Conservation (phyloP, 768 basidiomycete genomes). For the Panellus pusillus region DNA sequence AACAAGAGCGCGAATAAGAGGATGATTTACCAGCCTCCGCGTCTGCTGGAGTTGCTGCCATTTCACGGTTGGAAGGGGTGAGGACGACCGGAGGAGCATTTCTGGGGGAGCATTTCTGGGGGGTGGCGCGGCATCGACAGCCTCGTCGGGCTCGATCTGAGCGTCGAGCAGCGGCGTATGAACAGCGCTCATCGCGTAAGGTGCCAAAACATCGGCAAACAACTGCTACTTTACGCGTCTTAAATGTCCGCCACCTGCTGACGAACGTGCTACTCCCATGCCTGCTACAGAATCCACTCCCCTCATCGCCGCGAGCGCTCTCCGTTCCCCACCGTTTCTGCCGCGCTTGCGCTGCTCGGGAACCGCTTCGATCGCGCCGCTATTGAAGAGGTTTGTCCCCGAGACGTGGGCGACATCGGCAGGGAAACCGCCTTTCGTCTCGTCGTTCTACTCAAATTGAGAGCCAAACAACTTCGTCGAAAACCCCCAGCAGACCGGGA, state of each 20-base stretch:
- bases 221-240: neutral
- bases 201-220: neutral
- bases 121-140: conserved; percentile 28
- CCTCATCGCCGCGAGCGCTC: conserved; percentile 10
- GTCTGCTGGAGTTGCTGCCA: conserved; percentile 60
- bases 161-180: conserved; percentile 62
- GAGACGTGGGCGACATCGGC: conserved; percentile 19
- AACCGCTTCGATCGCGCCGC: conserved; percentile 23
- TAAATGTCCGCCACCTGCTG: neutral
- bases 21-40: conserved; percentile 70
- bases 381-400: conserved; percentile 23
- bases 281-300: conserved; percentile 24
- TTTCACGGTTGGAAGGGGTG: conserved; percentile 51
- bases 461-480: conserved; percentile 24
- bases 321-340: conserved; percentile 19
- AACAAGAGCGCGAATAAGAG: neutral
- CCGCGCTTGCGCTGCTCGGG: conserved; percentile 21
- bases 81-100: conserved; percentile 51
- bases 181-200: conserved; percentile 50
- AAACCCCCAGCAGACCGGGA: conserved; percentile 25
- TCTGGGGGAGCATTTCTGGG: conserved; percentile 34
- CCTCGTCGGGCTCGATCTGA: conserved; percentile 90
- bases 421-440: conserved; percentile 30
- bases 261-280: conserved; percentile 3
- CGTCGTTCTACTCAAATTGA: conserved; percentile 35